Evolutionary conservation across 352 stramenopile species (phyloP), one percentile per base, ranked within the genome.

Genomic region (Phytophthora pistaciae): DNA sequence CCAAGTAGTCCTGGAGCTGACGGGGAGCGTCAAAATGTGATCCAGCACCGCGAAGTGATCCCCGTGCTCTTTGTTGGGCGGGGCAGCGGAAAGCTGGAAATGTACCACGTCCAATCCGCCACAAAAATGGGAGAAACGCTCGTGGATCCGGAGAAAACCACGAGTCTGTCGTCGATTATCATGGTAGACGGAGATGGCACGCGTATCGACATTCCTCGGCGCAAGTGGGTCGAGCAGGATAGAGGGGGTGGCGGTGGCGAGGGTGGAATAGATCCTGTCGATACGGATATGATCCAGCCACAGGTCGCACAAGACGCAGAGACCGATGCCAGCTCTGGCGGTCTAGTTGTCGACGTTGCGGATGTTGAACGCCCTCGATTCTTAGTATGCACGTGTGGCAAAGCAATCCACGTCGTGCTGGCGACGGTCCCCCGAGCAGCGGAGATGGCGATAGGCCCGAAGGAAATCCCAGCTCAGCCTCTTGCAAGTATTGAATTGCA

Each of bases 61-160:
- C 82, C 77, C 23, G 74, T 92, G 2, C 71, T 95, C 3, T 93
- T 92, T 67, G 79, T 93, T 21, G 88, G 88, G 11, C 83, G 88
- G 42, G 84, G 85, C 5, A 89, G 82, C 14, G 83, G 86, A 0
- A 88, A 89, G 60, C 38, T 93, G 25, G 84, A 95, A 62, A 87
- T 93, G 79, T 95, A 87, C 48, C 83, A 95, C 60, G 60, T 93
- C 2, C 78, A 91, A 20, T 84, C 86, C 3, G 80, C 82, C 8
- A 85, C 69, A 54, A 93, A 93, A 58, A 90, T 93, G 50, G 84
- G 77, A 29, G 83, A 91, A 75, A 88, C 70, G 11, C 53, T 91
- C 0, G 74, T 91, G 5, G 84, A 93, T 72, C 54, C 60, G 0
- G 53, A 80, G 23, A 89, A 84, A 53, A 27, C 63, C 0, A 70